phyloP scores from a whole-genome alignment of 441 rosid species.

The Gossypium lobatum region DNA sequence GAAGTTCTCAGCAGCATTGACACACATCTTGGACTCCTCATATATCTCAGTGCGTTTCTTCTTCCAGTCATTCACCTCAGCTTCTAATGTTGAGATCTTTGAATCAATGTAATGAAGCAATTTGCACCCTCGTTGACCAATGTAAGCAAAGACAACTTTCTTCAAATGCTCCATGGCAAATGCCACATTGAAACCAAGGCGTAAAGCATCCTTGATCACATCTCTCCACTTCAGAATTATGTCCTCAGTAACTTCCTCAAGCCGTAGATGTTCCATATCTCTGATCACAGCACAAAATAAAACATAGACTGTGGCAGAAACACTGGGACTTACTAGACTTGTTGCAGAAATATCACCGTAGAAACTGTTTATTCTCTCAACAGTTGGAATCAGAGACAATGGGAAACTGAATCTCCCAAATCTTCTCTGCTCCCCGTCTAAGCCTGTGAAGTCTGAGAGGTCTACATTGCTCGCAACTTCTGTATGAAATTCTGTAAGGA shows the following conservation, averaged over 20 bases:
- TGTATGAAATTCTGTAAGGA: not conserved
- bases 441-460: not conserved
- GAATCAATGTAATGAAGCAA: not conserved
- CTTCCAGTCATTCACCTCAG: not conserved
- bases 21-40: not conserved
- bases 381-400: not conserved
- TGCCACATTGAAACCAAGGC: not conserved
- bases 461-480: not conserved
- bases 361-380: not conserved
- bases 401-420: slow-evolving; percentile 5
- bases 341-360: not conserved
- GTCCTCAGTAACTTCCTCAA: not conserved
- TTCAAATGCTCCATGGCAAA: slow-evolving; percentile 16
- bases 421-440: not conserved
- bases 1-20: not conserved
- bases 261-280: not conserved
- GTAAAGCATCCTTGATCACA: slow-evolving; percentile 10
- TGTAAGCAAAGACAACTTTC: slow-evolving; percentile 7
- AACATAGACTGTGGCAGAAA: not conserved
- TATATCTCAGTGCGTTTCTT: not conserved
- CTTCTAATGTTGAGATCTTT: not conserved
- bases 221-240: slow-evolving; percentile 11
- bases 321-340: not conserved
- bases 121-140: not conserved
- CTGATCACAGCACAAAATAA: not conserved